phyloP scores from a whole-genome alignment of 2,329 filamentous ascomycete genomes.

The Diaporthe aspalathi region DNA sequence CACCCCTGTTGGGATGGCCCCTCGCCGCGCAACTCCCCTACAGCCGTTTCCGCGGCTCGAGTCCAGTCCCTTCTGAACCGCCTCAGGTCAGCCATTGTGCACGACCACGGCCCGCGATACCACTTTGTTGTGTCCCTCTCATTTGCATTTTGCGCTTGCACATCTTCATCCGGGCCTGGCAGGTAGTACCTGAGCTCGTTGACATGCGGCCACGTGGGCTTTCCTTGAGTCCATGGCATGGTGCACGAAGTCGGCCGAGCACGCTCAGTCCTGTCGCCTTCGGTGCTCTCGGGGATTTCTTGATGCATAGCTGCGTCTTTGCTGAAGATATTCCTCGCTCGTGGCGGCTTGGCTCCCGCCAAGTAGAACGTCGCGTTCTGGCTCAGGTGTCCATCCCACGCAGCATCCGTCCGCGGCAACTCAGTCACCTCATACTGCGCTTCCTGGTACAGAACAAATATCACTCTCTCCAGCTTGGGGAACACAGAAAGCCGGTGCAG shows the following conservation, averaged over 20 bases:
- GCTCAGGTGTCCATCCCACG: constrained; percentile 30
- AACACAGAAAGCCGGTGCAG: constrained; percentile 56
- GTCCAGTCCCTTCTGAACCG: constrained; percentile 51
- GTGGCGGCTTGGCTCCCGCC: constrained; percentile 37
- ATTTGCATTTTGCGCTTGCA: constrained; percentile 43
- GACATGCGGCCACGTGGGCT: constrained; percentile 55
- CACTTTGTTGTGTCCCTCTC: constrained; percentile 18
- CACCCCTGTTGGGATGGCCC: background rate
- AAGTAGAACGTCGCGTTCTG: constrained; percentile 35
- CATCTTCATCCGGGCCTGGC: constrained; percentile 47
- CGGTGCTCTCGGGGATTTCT: constrained; percentile 47
- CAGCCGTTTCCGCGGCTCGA: constrained; percentile 46
- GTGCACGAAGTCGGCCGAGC: background rate
- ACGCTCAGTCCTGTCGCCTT: background rate
- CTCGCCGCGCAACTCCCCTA: constrained; percentile 43
- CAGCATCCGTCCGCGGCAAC: constrained; percentile 41
- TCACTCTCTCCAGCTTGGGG: constrained; percentile 52
- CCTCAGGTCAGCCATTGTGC: constrained; percentile 54
- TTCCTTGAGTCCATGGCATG: constrained; percentile 40
- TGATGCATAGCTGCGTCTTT: background rate
- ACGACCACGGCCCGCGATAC: constrained; percentile 45
- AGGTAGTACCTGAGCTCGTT: constrained; percentile 55
- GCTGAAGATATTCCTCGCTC: constrained; percentile 36
- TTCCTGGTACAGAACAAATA: constrained; percentile 61
- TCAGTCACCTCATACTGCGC: constrained; percentile 57